Evolutionary conservation across 2,329 filamentous ascomycete genomes (phyloP).

Genomic region (Tolypocladium pustulatum): DNA sequence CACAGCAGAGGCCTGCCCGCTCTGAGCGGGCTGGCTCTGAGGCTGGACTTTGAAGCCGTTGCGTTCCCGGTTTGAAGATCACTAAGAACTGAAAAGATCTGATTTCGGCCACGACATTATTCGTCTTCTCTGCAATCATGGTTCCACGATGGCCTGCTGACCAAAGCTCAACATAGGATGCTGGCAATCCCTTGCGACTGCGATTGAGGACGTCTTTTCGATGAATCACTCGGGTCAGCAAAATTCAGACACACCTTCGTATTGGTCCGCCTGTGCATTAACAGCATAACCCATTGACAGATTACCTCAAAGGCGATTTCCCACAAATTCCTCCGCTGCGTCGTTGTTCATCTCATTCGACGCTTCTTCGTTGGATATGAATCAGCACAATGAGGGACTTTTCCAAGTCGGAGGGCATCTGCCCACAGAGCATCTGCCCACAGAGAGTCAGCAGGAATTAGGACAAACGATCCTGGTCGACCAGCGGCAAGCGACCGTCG

Average conservation of each 20-base stretch:
- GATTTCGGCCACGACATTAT: constrained; percentile 28
- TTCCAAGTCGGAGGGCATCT: background rate
- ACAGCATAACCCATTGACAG: background rate
- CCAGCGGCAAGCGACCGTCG: background rate
- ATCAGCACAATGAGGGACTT: background rate
- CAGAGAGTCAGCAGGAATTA: background rate
- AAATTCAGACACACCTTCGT: background rate
- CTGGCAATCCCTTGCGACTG: background rate
- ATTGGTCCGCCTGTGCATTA: background rate
- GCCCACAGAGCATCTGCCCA: background rate
- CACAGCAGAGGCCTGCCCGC: constrained; percentile 24
- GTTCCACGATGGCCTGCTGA: background rate
- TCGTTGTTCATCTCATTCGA: background rate
- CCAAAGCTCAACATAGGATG: background rate
- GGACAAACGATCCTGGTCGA: background rate
- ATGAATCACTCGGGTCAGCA: background rate
- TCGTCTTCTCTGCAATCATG: constrained; percentile 1
- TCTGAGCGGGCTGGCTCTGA: background rate
- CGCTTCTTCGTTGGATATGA: background rate
- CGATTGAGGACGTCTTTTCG: background rate
- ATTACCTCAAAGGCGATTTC: background rate
- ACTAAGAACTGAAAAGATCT: constrained; percentile 65
- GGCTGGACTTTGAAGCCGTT: constrained; percentile 32
- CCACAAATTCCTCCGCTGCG: background rate
- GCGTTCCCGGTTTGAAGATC: constrained; percentile 39